A percentile compares a stretch with the other conserved stretches of the same genome.
These are phyloP conservation scores for Scheffersomyces parashehatae DNA, from an alignment of 1,139 yeast genomes.

Conservation along the genomic window DNA sequence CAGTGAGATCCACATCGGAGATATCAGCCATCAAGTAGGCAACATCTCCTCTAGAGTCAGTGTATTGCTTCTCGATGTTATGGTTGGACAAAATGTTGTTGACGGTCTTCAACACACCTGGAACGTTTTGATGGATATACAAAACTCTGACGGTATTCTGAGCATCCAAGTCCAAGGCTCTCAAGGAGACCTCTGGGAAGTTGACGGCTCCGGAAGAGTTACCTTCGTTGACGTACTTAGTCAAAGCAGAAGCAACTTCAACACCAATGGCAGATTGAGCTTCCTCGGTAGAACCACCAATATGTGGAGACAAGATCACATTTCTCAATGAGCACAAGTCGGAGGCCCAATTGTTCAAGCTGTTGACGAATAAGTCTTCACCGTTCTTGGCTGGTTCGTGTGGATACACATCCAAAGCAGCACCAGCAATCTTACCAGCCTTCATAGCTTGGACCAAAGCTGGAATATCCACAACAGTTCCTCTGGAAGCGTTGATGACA, in stretches of 20 bases:
- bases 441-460: conserved; percentile 90
- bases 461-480: conserved; percentile 95
- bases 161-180: conserved; percentile 88
- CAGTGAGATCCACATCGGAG: conserved; percentile 77
- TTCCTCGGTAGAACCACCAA: conserved; percentile 99
- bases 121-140: conserved; percentile 96
- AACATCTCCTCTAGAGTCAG: conserved; percentile 93
- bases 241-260: conserved; percentile 84
- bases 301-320: conserved; percentile 93
- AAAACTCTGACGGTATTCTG: conserved; percentile 88
- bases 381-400: conserved; percentile 98
- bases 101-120: conserved; percentile 97
- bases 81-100: conserved; percentile 93
- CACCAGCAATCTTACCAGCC: conserved; percentile 94
- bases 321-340: conserved; percentile 84
- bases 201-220: conserved; percentile 94
- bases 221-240: conserved; percentile 96
- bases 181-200: conserved; percentile 96
- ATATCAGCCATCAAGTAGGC: conserved; percentile 99
- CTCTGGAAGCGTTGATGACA: conserved; percentile 94
- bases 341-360: conserved; percentile 79
- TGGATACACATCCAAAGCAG: conserved; percentile 96
- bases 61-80: conserved; percentile 96
- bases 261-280: conserved; percentile 98
- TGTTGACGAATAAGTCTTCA: conserved; percentile 68